Evolutionary conservation across 2,329 filamentous ascomycete genomes (phyloP), one percentile per base, ranked within the genome.

Genomic region (Hypocrella siamensis): DNA sequence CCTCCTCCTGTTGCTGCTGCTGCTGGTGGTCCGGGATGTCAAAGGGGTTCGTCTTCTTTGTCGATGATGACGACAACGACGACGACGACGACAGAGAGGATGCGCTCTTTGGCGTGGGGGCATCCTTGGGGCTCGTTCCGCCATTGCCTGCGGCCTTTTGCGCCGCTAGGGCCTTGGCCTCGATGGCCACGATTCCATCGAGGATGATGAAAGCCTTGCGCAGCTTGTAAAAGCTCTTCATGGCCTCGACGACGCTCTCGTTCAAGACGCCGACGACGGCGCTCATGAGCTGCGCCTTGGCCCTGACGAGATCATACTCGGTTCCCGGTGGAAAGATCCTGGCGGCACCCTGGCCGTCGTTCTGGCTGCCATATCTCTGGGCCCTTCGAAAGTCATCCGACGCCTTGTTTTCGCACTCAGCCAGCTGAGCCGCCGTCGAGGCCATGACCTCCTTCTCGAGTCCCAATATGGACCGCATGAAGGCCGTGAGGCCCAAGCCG

Each of bases 401-500:
- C 4, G 86, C 80, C 32, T 70, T 67, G 19, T 68, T 73, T 57
- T 96, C 88, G 35, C 83, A 83, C 28, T 79, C 73, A 31, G 66
- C 67, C 17, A 98, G 65, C 30, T 73, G 68, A 17, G 73, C 67
- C 11, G 74, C 72, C 16, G 90, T 84, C 60, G 92, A 75, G 35
- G 73, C 74, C 79, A 96, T 90, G 41, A 92, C 67, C 4, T 90
- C 76, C 53, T 92, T 86, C 56, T 96, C 90, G 45, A 93, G 90
- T 2, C 86, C 86, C 2, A 96, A 60, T 3, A 90, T 78, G 14
- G 86, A 85, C 43, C 76, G 69, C 54, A 96, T 76, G 51, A 96
- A 96, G 28, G 73, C 74, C 15, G 85, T 75, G 21, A 93, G 75
- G 32, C 83, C 79, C 41, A 77, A 65, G 19, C 85, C 86, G 21